These are phyloP conservation scores for Stenocarpella maydis DNA, from an alignment of 2,329 filamentous ascomycete genomes.

Conservation along the genomic window DNA sequence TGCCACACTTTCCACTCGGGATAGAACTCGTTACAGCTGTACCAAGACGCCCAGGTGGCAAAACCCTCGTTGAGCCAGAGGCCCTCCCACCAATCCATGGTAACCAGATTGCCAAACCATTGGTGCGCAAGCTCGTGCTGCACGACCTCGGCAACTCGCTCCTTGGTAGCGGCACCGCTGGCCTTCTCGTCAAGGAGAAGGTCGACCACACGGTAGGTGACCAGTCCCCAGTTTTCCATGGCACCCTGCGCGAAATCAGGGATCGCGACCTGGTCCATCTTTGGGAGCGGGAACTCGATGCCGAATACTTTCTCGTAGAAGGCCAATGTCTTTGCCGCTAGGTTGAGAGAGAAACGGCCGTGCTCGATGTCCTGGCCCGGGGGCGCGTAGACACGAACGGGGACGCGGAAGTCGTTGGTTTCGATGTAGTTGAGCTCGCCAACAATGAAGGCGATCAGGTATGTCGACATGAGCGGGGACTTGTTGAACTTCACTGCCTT, in stretches of 20 bases:
- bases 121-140: constrained; percentile 96
- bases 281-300: constrained; percentile 84
- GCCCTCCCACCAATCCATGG: constrained; percentile 95
- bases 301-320: constrained; percentile 98
- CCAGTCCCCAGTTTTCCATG: constrained; percentile 98
- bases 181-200: constrained; percentile 91
- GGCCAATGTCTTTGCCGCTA: constrained; percentile 86
- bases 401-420: constrained; percentile 88
- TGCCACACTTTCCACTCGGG: constrained; percentile 99
- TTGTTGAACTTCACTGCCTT: constrained; percentile 93
- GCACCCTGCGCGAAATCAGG: constrained; percentile 95
- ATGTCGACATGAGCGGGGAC: constrained; percentile 94
- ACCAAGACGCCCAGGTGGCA: constrained; percentile 85
- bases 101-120: constrained; percentile 92
- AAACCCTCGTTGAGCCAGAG: constrained; percentile 93
- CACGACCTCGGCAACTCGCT: constrained; percentile 92
- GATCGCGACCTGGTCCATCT: constrained; percentile 97
- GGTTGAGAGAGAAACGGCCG: constrained; percentile 87
- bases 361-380: constrained; percentile 90
- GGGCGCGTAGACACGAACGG: constrained; percentile 92
- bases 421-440: constrained; percentile 95
- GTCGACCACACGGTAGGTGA: constrained; percentile 94
- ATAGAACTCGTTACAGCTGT: constrained; percentile 93
- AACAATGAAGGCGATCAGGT: constrained; percentile 92
- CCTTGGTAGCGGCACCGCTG: constrained; percentile 87